These are phyloP conservation scores for Nasturtium officinale DNA, from an alignment of 345 rosid species.

Conservation along the genomic window DNA sequence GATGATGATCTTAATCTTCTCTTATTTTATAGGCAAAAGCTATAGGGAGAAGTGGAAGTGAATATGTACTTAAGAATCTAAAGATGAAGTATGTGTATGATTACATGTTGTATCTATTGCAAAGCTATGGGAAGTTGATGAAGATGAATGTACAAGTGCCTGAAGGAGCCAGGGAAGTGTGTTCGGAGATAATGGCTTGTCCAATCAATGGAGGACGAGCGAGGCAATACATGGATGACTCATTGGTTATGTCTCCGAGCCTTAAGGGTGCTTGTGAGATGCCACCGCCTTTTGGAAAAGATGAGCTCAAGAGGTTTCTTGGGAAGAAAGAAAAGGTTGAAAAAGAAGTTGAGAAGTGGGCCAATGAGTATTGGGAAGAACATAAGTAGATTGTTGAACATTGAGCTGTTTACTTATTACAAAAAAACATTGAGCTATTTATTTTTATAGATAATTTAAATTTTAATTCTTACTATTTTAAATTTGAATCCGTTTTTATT, in stretches of 20 bases:
- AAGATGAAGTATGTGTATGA: constrained; percentile 54
- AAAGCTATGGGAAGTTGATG: constrained; percentile 50
- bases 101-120: constrained; percentile 55
- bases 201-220: constrained; percentile 37
- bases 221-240: constrained; percentile 48
- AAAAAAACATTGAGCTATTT: too few relatives aligned
- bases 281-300: constrained; percentile 47
- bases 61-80: constrained; percentile 41
- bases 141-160: constrained; percentile 48
- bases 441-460: neutral
- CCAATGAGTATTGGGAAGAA: constrained; percentile 41
- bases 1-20: constrained; percentile 1
- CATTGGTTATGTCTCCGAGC: constrained; percentile 50
- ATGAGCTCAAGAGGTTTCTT: constrained; percentile 33
- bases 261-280: constrained; percentile 43
- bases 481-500: too few relatives aligned
- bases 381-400: neutral
- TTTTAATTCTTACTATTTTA: neutral
- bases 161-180: constrained; percentile 46
- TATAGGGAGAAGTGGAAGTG: constrained; percentile 49
- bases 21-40: constrained; percentile 41
- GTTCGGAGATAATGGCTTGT: constrained; percentile 57
- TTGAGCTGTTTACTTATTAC: neutral
- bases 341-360: constrained; percentile 47
- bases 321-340: constrained; percentile 40